phyloP scores from a whole-genome alignment of 306 rosid genomes.

The Acacia melanoxylon region DNA sequence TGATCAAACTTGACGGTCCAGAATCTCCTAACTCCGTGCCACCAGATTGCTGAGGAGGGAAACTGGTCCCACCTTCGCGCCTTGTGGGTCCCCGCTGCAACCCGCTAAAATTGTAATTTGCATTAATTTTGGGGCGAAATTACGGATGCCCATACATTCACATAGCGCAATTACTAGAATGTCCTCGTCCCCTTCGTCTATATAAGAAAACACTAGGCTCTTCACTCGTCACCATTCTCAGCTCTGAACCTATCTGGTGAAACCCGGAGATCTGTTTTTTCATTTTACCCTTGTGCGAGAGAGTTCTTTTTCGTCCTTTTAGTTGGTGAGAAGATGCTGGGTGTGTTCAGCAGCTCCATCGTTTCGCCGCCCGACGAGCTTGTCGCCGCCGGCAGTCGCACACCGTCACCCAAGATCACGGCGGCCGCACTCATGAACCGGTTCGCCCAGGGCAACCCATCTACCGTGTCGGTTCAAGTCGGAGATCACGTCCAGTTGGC shows the following conservation, averaged over 20 bases:
- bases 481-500: conserved; percentile 80
- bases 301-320: neutral
- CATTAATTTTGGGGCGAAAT: conserved; percentile 24
- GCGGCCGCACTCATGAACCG: conserved; percentile 60
- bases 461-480: conserved; percentile 68
- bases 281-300: neutral
- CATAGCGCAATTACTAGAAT: neutral
- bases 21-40: no score
- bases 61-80: neutral
- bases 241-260: neutral
- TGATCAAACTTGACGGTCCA: no score
- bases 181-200: conserved; percentile 39
- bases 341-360: conserved; percentile 78
- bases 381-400: conserved; percentile 89
- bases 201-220: conserved; percentile 20
- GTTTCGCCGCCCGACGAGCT: conserved; percentile 92
- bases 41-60: no score
- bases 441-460: conserved; percentile 50
- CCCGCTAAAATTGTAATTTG: neutral
- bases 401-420: conserved; percentile 85
- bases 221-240: conserved; percentile 18
- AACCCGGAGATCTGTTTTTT: neutral
- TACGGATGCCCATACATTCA: neutral
- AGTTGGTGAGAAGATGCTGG: conserved; percentile 60
- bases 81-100: conserved; percentile 26